These are phyloP conservation scores for Ophiocordyceps unilateralis DNA, from an alignment of 2,329 filamentous ascomycete species.

Conservation along the genomic window DNA sequence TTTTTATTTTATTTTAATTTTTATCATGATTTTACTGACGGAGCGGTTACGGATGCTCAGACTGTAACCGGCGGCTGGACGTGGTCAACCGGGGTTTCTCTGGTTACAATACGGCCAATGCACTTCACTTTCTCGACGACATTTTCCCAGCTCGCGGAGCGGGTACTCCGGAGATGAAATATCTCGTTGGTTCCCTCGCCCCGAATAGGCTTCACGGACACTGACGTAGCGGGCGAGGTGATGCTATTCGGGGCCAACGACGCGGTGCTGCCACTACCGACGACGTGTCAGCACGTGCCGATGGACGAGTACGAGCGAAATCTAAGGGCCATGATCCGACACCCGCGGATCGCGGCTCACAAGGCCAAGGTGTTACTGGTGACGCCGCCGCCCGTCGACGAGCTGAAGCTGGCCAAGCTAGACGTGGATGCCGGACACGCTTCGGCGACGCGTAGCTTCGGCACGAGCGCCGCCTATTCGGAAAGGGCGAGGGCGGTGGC, in stretches of 20 bases:
- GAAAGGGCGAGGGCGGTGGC: slow-evolving; percentile 48
- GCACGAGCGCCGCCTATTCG: slow-evolving; percentile 38
- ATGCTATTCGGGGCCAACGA: slow-evolving; percentile 88
- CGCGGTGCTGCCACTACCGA: slow-evolving; percentile 46
- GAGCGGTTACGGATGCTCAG: slow-evolving; percentile 22
- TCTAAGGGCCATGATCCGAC: slow-evolving; percentile 51
- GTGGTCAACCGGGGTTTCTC: slow-evolving; percentile 77
- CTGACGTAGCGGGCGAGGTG: slow-evolving; percentile 28
- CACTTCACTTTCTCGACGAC: slow-evolving; percentile 47
- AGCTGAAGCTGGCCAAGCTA: slow-evolving; percentile 41
- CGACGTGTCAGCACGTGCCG: slow-evolving; percentile 57
- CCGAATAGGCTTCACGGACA: neutral
- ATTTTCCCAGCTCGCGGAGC: slow-evolving; percentile 52
- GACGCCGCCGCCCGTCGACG: slow-evolving; percentile 68
- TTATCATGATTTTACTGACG: neutral
- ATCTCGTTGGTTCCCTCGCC: slow-evolving; percentile 32
- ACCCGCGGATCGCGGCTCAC: slow-evolving; percentile 53
- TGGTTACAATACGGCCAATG: slow-evolving; percentile 71
- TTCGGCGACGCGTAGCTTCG: slow-evolving; percentile 24
- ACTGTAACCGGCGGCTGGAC: slow-evolving; percentile 61
- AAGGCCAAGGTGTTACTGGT: slow-evolving; percentile 58
- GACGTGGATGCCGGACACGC: slow-evolving; percentile 29
- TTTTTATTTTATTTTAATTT: too few species aligned
- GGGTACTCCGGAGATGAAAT: slow-evolving; percentile 41
- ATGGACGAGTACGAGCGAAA: slow-evolving; percentile 62